These are phyloP conservation scores for Diaporthe amygdali DNA, from an alignment of 2,329 filamentous ascomycete genomes.

Conservation along the genomic window DNA sequence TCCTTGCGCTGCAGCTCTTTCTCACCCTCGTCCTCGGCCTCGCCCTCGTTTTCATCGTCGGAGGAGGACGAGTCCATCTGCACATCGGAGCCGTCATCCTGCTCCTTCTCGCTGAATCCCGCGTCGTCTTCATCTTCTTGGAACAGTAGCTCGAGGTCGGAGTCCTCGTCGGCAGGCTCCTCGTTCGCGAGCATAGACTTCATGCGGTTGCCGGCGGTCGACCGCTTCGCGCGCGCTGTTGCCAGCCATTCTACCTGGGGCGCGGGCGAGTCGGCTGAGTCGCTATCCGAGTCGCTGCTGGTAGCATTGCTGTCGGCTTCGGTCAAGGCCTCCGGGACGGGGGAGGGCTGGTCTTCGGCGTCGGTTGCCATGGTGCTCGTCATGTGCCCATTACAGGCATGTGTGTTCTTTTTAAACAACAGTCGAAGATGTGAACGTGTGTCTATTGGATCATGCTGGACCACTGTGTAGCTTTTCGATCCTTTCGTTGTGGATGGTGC, in stretches of 20 bases:
- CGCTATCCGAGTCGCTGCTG: constrained; percentile 40
- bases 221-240: constrained; percentile 74
- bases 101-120: constrained; percentile 72
- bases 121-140: constrained; percentile 73
- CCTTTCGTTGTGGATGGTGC: background rate
- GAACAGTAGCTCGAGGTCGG: constrained; percentile 74
- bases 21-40: constrained; percentile 84
- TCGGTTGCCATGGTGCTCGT: constrained; percentile 30
- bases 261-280: constrained; percentile 31
- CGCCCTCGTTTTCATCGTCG: constrained; percentile 67
- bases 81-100: constrained; percentile 73
- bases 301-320: constrained; percentile 41
- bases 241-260: constrained; percentile 69
- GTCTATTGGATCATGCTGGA: background rate
- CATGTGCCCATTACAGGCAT: constrained; percentile 2
- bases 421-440: background rate
- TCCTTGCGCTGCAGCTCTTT: constrained; percentile 82
- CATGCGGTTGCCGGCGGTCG: constrained; percentile 85
- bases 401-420: background rate
- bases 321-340: constrained; percentile 36
- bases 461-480: background rate
- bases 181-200: constrained; percentile 78
- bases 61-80: constrained; percentile 87
- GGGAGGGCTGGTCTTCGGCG: constrained; percentile 28
- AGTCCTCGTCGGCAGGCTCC: constrained; percentile 60